Base-by-base conservation (phyloP, 768 basidiomycete genomes). In the Suillus paluster region DNA sequence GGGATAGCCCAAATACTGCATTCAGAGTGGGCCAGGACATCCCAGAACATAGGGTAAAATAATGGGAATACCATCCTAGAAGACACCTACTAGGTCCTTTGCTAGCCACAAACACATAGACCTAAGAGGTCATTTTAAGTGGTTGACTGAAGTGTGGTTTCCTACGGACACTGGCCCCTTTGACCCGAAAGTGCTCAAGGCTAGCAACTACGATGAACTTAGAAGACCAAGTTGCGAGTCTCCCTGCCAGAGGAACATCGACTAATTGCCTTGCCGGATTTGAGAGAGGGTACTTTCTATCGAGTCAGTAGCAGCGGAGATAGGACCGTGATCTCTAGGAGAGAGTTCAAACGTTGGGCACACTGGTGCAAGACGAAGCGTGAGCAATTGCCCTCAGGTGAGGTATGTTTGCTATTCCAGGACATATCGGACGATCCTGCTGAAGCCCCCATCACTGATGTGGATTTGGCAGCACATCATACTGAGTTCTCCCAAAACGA, bases 51-150 rank as follows among this genome's bases (percentile, higher is more conserved):
- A 17, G 46, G 46, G 25, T 27, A 48, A 27, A 48, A 48, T 48
- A 48, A 15, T 48, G 25, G 46, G 46, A 48, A 48, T 48, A 25
- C 46, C 15, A 48, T 48, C 23, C 46, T 48, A 48, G 1, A 48
- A 48, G 23, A 25, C 46, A 48, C 46, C 46, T 15, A 48, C 23
- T 48, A 48, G 46, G 46, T 27, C 46, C 46, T 48, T 48, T 48
- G 12, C 44, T 30, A 30, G 30, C 30, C 30, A 30, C 30, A 30
- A 30, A 30, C 30, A 30, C 30, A 30, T 30, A 30, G 30, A 30
- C 30, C 30, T 30, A 30, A 30, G 30, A 30, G 30, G 30, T 30
- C 30, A 30, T 30, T 30, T 30, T 6, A 30, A 30, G 30, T 30
- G 30, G 30, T 30, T 30, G 30, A 30, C 30, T 30, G 6, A 30